phyloP scores from a whole-genome alignment of 805 yeast genomes.

The Cyberlindnera mississippiensis region DNA sequence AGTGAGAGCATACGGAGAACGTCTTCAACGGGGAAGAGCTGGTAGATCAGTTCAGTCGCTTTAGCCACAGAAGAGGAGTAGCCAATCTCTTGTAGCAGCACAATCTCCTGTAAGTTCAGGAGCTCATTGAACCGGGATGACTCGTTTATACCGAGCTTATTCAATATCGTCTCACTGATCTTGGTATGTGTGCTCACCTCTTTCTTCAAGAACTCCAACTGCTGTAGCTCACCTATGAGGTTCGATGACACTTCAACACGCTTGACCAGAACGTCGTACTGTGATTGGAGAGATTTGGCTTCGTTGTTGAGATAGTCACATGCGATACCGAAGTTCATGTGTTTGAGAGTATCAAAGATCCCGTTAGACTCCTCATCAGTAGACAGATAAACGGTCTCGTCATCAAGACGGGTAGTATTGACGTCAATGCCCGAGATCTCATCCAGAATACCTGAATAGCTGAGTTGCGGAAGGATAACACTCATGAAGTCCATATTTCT shows the following conservation, averaged over 20 bases:
- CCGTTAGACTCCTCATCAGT: slow-evolving; percentile 9
- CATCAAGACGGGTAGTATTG: slow-evolving; percentile 31
- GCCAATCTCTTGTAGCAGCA: slow-evolving; percentile 51
- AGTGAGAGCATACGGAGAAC: slow-evolving; percentile 53
- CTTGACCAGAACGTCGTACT: slow-evolving; percentile 46
- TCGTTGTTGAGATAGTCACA: slow-evolving; percentile 67
- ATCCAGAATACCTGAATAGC: slow-evolving; percentile 78
- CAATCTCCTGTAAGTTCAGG: slow-evolving; percentile 65
- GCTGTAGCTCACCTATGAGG: slow-evolving; percentile 67
- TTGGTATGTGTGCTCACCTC: slow-evolving; percentile 68
- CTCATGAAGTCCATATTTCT: slow-evolving; percentile 72
- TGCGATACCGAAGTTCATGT: slow-evolving; percentile 71
- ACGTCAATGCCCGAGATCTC: slow-evolving; percentile 56
- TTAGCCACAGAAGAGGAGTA: slow-evolving; percentile 31
- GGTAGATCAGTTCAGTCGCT: slow-evolving; percentile 48
- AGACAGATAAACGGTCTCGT: slow-evolving; percentile 17
- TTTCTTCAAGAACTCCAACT: slow-evolving; percentile 62
- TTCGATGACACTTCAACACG: slow-evolving; percentile 38
- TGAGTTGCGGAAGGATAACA: slow-evolving; percentile 69
- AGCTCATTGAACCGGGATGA: slow-evolving; percentile 37
- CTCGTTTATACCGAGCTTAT: slow-evolving; percentile 25
- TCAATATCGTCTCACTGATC: slow-evolving; percentile 62
- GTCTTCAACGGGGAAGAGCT: slow-evolving; percentile 29
- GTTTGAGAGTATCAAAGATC: slow-evolving; percentile 35
- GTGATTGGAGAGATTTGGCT: slow-evolving; percentile 67